Evolutionary conservation across 345 rosid genomes (phyloP), one percentile per base, ranked within the genome.

Genomic region (Populus davidiana): DNA sequence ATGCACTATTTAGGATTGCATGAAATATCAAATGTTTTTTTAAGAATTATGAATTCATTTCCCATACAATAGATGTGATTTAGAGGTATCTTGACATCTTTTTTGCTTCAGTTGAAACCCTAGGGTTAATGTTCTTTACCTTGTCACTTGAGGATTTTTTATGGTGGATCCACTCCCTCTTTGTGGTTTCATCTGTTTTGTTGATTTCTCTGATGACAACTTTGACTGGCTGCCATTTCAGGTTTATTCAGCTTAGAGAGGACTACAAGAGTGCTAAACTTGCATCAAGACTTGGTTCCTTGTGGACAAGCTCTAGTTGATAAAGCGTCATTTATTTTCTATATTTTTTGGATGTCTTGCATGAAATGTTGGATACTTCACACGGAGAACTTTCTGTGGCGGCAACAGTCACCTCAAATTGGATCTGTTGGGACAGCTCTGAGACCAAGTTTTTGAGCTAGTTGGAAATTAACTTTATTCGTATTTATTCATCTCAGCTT

Each of bases 261-360:
- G 99, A 96, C 83, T 92, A 90, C 83, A 96, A 94, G 86, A 91
- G 97, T 75, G 96, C 97, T 44, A 96, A 91, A 85, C 94, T 96
- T 35, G 97, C 97, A 33, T 71, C 97, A n/a, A 90, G 69, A 80
- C 97, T 96, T 73, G 86, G 94, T 89, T 87, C 95, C 21, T 76
- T 96, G 49, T 92, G 90, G 94, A 81, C 97, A 81, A 87, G 93
- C 89, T 88, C 86, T 82, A 82, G 91, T 79, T 92, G 81, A 87
- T 52, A 36, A 17, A 54, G 68, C 66, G 75, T 73, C 73, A 71
- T 23, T 66, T 62, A 63, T 64, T 17, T 56, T 50, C 44, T 67
- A 20, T 20, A 50, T 63, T 67, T 75, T 54, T 39, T 69, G 52
- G 69, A 33, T 67, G 36, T 64, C 54, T 71, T 50, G 27, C 71